phyloP scores from a whole-genome alignment of 257 asterid genomes.

The Solanum dulcamara region DNA sequence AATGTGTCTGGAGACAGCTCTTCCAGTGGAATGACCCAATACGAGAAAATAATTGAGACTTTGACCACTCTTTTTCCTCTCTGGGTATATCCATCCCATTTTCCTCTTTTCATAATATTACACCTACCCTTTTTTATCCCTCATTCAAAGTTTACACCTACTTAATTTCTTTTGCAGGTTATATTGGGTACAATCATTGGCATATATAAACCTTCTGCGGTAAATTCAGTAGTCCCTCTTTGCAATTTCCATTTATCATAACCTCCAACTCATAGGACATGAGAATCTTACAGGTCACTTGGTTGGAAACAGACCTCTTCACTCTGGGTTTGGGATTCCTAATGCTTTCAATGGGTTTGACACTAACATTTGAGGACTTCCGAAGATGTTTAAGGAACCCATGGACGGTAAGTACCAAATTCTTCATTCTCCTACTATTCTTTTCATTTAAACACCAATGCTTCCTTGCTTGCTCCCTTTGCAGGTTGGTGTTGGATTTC shows the following conservation, averaged over 20 bases:
- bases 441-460: no score
- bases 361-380: constrained; percentile 87
- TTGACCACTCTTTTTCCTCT: constrained; percentile 87
- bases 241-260: constrained; percentile 9
- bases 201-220: constrained; percentile 83
- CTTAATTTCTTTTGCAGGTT: constrained; percentile 42
- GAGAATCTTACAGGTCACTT: constrained; percentile 60
- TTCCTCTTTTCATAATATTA: background rate
- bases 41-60: constrained; percentile 79
- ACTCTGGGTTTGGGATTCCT: constrained; percentile 94
- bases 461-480: no score
- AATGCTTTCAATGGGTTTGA: constrained; percentile 98
- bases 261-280: constrained; percentile 1
- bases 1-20: constrained; percentile 57
- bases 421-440: no score
- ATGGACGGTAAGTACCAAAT: constrained; percentile 98
- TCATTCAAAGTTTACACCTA: background rate
- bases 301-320: constrained; percentile 87
- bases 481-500: constrained; percentile 95
- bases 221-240: constrained; percentile 14
- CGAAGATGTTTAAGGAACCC: constrained; percentile 91
- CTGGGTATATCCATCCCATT: constrained; percentile 52
- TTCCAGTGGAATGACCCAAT: constrained; percentile 51
- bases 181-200: constrained; percentile 86
- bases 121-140: background rate